Evolutionary conservation across 2,329 filamentous ascomycete genomes (phyloP), one percentile per base, ranked within the genome.

Genomic region (Xylariomycetidae sp.): DNA sequence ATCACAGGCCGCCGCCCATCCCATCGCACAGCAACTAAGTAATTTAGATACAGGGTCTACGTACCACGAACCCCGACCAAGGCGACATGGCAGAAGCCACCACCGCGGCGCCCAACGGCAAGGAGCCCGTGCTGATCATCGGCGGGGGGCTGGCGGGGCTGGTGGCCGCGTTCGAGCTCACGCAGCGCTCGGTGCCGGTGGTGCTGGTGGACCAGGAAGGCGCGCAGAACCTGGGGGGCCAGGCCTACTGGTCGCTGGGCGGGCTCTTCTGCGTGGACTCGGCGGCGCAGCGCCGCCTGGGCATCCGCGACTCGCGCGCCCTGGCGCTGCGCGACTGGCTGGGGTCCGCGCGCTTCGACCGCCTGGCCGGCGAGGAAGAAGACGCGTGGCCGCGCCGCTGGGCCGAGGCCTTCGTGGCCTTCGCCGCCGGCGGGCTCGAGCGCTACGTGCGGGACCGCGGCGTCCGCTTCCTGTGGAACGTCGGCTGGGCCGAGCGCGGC

Each of bases 391-490:
- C 75, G 25, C 64, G 68, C 7, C 58, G 63, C 31, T 80, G 76
- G 76, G 75, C 76, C n/a, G 67, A 75, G 50, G 75, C 75, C 0
- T 79, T 78, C 54, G 74, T 79, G 33, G 58, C 78, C 54, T 79
- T 80, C 50, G 74, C 76, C 49, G 74, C 75, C 2, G 70, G 74
- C 46, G 71, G 69, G 43, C 68, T 79, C 64, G 74, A 79, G 56
- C 39, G 44, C 16, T 80, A 79, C 38, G 63, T 79, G 40, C 72
- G 70, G 45, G 63, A 55, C 0, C 57, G 61, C 5, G 76, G 76
- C 2, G 45, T 76, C 13, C 60, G 65, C 0, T 77, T 79, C 40
- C 34, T 75, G 19, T 48, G 61, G 30, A 74, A 67, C 35, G 73
- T 79, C 2, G 72, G 70, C 17, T 79, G 76, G 75, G 76, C 75